These are phyloP conservation scores for Ceratobasidium sp. DNA, from an alignment of 1,284 basidiomycete genomes.

Conservation along the genomic window DNA sequence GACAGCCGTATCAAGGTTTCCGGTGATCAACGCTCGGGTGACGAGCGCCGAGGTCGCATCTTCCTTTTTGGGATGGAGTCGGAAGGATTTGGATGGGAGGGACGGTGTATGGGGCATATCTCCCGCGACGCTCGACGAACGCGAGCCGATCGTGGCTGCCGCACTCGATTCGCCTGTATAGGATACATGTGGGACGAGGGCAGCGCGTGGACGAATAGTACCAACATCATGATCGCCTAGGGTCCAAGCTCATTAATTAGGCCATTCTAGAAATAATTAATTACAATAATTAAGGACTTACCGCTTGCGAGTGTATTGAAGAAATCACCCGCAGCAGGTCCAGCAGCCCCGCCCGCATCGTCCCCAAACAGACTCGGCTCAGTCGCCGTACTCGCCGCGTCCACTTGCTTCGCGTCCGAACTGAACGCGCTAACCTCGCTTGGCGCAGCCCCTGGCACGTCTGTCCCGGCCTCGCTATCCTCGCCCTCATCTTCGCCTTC, in stretches of 20 bases:
- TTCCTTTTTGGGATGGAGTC: slow-evolving; percentile 91
- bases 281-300: slow-evolving; percentile 38
- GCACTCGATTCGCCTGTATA: slow-evolving; percentile 88
- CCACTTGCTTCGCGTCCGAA: slow-evolving; percentile 73
- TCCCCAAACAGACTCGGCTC: slow-evolving; percentile 92
- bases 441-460: slow-evolving; percentile 68
- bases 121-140: slow-evolving; percentile 86
- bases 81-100: slow-evolving; percentile 78
- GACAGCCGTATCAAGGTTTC: slow-evolving; percentile 95
- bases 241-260: slow-evolving; percentile 1
- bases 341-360: slow-evolving; percentile 72
- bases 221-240: slow-evolving; percentile 44
- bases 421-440: slow-evolving; percentile 77
- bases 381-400: slow-evolving; percentile 79
- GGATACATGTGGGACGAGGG: slow-evolving; percentile 81
- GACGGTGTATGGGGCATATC: slow-evolving; percentile 68
- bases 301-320: slow-evolving; percentile 78
- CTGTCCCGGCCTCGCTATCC: slow-evolving; percentile 56
- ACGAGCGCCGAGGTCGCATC: slow-evolving; percentile 90
- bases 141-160: slow-evolving; percentile 89
- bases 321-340: slow-evolving; percentile 84
- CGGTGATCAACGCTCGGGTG: slow-evolving; percentile 93
- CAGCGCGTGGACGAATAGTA: slow-evolving; percentile 51
- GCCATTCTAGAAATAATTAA: neutral
- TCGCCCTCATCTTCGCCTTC: slow-evolving; percentile 64